These are phyloP conservation scores for Eimeria acervulina DNA, from an alignment of 169 alveolate species.

Conservation along the genomic window DNA sequence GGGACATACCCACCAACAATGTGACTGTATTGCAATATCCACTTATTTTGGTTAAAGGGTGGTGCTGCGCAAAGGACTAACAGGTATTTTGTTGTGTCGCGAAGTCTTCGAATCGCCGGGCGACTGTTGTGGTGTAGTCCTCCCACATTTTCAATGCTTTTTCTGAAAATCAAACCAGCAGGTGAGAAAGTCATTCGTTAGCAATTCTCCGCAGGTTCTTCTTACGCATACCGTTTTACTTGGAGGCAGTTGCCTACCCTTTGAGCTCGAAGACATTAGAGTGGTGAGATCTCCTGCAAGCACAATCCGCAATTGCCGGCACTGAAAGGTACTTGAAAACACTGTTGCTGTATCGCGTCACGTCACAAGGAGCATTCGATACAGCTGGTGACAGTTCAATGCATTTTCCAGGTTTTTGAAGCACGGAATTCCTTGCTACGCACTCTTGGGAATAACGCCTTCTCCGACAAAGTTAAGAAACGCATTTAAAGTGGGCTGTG, in stretches of 20 bases:
- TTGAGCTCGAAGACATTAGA: not conserved
- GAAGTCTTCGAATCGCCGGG: slow-evolving; percentile 50
- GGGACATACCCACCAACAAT: not conserved
- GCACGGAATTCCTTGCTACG: not conserved
- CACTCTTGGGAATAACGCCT: slow-evolving; percentile 36
- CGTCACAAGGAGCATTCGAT: not conserved
- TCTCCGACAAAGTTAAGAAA: slow-evolving; percentile 55
- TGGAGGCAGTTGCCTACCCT: not conserved
- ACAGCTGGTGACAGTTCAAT: not conserved
- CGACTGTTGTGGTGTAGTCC: slow-evolving; percentile 56
- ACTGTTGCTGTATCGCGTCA: not conserved
- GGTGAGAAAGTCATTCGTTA: not conserved
- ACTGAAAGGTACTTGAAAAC: not conserved
- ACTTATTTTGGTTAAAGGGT: not conserved
- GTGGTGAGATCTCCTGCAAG: slow-evolving; percentile 43
- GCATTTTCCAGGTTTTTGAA: not conserved
- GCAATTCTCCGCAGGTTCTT: not conserved
- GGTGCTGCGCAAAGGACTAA: not conserved
- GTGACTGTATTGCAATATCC: not conserved
- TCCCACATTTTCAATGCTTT: slow-evolving; percentile 66
- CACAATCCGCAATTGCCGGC: not conserved
- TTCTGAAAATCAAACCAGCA: slow-evolving; percentile 2
- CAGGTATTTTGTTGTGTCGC: slow-evolving; percentile 49
- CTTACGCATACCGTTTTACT: not conserved
- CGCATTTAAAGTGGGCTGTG: not conserved